phyloP scores from a whole-genome alignment of 805 yeast species.

The Ogataea haglerorum region DNA sequence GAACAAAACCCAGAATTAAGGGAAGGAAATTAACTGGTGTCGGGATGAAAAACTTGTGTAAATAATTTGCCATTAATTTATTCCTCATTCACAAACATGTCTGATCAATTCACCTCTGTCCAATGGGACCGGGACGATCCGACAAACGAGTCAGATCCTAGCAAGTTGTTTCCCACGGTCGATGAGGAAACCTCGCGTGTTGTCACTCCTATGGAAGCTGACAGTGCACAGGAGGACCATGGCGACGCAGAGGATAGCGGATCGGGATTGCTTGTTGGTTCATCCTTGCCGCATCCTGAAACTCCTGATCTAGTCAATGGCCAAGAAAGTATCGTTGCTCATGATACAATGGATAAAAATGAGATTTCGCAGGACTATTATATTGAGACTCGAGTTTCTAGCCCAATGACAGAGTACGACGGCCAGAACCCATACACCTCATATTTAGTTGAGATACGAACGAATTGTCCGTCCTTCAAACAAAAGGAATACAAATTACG shows the following conservation, averaged over 20 bases:
- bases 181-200: constrained; percentile 1
- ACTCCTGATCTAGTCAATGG: constrained; percentile 3
- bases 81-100: constrained; percentile 20
- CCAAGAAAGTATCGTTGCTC: background rate
- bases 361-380: constrained; percentile 16
- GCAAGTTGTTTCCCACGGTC: background rate
- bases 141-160: background rate
- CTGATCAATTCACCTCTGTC: constrained; percentile 53
- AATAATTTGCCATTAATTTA: constrained; percentile 12
- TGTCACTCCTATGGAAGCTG: background rate
- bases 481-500: constrained; percentile 48
- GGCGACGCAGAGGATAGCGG: constrained; percentile 10
- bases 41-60: constrained; percentile 9
- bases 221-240: constrained; percentile 2
- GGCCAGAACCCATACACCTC: constrained; percentile 76
- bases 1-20: constrained; percentile 8
- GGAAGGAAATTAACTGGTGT: constrained; percentile 7
- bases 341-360: too few relatives aligned
- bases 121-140: constrained; percentile 52
- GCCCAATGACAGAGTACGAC: constrained; percentile 69
- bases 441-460: constrained; percentile 60
- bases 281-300: constrained; percentile 4
- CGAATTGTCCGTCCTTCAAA: constrained; percentile 59
- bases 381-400: constrained; percentile 44
- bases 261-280: constrained; percentile 6